Evolutionary conservation across 176 grass and related monocot genomes (phyloP).

Genomic region (Alopecurus myosuroides): DNA sequence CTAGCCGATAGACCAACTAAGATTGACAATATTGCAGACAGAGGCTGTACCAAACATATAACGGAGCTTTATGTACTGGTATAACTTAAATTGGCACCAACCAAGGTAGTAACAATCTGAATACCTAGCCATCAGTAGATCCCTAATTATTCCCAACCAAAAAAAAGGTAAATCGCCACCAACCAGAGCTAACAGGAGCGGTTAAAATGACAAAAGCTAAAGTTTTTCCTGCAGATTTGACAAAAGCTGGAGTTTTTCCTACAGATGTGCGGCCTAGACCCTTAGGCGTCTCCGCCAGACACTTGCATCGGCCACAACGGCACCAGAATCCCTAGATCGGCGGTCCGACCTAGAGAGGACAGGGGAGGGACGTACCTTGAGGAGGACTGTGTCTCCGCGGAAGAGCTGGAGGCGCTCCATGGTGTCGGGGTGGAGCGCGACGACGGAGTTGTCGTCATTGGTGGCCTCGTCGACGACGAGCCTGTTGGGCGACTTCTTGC

Average conservation of each 20-base stretch:
- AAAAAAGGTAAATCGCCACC: background rate
- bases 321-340: background rate
- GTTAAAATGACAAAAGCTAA: background rate
- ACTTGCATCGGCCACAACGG: background rate
- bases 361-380: conserved; percentile 46
- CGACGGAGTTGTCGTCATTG: conserved; percentile 87
- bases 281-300: background rate
- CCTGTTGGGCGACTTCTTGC: conserved; percentile 79
- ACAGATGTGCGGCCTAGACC: background rate
- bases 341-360: background rate
- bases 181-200: background rate
- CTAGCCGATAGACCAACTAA: background rate
- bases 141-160: background rate
- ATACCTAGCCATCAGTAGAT: background rate
- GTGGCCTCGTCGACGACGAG: conserved; percentile 79
- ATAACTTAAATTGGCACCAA: background rate
- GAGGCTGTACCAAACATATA: background rate
- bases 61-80: background rate
- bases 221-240: background rate
- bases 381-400: conserved; percentile 72
- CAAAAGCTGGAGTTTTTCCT: background rate
- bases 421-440: conserved; percentile 63
- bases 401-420: conserved; percentile 87
- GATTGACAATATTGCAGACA: background rate
- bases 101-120: background rate